Evolutionary conservation across 1,284 basidiomycete species (phyloP), one percentile per base, ranked within the genome.

Genomic region (Agroathelia rolfsii): DNA sequence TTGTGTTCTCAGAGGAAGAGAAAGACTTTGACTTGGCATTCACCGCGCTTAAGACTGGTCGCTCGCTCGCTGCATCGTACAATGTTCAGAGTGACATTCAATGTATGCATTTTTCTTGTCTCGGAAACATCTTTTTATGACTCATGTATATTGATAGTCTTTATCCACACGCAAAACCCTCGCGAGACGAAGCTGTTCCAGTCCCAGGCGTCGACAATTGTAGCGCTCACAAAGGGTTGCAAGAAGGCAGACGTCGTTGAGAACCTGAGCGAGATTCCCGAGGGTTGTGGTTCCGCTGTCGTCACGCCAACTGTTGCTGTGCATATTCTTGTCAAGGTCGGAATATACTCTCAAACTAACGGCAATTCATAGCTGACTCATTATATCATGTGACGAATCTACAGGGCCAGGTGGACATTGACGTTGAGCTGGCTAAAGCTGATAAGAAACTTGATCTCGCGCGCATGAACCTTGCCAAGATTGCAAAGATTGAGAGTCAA

Each of bases 51-150:
- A 81, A 79, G 46, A 64, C 82, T 2, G 77, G 85, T 8, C 79
- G 95, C 22, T 93, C 87, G 0, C 66, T 97, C 29, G 82, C 87
- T 11, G 83, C 86, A 3, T 80, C 84, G n/a, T 98, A 96, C 58
- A 88, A 84, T 55, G 58, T 99, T 28, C 85, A 89, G 46, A 82
- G 66, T 23, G 85, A 95, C 49, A 82, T 94, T 24, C 84, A 92
- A 54, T 61, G 86, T 87, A 46, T 26, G n/a, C n/a, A n/a, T 6
- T 12, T 13, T 22, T 33, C 9, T 18, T 36, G 16, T 19, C 16
- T 30, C 31, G 23, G 14, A n/a, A 5, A 15, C 28, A 26, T 22
- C 14, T 5, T 8, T 1, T 19, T 21, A 21, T 27, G n/a, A 28
- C 38, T 47, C 7, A 41, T 19, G 19, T 38, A 11, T 17, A 11